Percentiles rank a stretch among this genome's conserved stretches.
Evolutionary conservation across 2,329 filamentous ascomycete genomes (phyloP).

Genomic region (Pochonia chlamydosporia): DNA sequence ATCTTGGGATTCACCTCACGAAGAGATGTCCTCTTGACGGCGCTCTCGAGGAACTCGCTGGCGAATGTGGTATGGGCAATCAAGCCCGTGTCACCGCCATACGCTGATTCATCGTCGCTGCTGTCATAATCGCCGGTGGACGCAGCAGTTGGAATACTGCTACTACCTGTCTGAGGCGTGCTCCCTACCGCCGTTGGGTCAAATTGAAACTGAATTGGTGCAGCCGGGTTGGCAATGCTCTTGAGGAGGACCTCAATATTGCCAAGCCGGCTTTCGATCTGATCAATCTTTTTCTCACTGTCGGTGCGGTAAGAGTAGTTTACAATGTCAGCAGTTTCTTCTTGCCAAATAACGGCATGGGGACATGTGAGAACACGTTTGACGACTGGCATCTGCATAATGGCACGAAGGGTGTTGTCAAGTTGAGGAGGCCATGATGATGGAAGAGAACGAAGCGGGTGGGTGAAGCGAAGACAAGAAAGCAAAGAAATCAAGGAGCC

Average conservation of each 20-base stretch:
- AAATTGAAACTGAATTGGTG: slow-evolving; percentile 12
- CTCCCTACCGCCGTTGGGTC: slow-evolving; percentile 16
- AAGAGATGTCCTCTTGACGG: slow-evolving; percentile 42
- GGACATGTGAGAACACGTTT: not conserved
- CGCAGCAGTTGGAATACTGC: slow-evolving; percentile 17
- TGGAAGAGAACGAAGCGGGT: too few species aligned
- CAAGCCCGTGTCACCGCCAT: slow-evolving; percentile 43
- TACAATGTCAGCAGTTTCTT: not conserved
- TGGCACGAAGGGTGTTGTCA: not conserved
- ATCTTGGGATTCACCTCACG: slow-evolving; percentile 43
- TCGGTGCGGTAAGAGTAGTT: not conserved
- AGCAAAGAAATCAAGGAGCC: not conserved
- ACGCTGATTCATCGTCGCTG: slow-evolving; percentile 33
- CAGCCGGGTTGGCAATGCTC: slow-evolving; percentile 25
- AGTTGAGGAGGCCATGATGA: too few species aligned
- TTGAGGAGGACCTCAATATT: slow-evolving; percentile 39
- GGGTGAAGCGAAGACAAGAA: not conserved
- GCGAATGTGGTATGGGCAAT: slow-evolving; percentile 48
- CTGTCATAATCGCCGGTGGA: slow-evolving; percentile 31
- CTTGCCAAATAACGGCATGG: not conserved
- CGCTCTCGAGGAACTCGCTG: slow-evolving; percentile 47
- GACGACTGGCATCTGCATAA: not conserved
- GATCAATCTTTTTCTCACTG: slow-evolving; percentile 49
- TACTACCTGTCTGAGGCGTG: slow-evolving; percentile 20
- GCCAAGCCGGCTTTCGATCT: slow-evolving; percentile 37